A percentile compares a stretch with the other conserved stretches of the same genome.
Conservation (phyloP, 2,329 filamentous ascomycete species). For the Hypoxylon sp. region DNA sequence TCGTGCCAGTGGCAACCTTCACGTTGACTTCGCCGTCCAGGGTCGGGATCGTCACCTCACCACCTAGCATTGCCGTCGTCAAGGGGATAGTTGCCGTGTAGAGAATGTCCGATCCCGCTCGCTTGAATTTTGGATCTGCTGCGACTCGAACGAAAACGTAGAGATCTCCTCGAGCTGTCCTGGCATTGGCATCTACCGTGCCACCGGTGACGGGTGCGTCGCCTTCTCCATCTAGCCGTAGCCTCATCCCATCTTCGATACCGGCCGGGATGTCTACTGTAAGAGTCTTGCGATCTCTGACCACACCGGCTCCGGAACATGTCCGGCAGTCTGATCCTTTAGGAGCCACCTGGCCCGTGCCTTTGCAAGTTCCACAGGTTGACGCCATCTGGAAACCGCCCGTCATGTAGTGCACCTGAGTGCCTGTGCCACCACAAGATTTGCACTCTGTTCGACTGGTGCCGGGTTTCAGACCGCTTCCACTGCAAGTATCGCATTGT, state of each 20-base stretch:
- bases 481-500: constrained; percentile 84
- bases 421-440: constrained; percentile 87
- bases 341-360: constrained; percentile 81
- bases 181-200: constrained; percentile 70
- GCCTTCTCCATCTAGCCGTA: constrained; percentile 86
- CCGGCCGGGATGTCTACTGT: constrained; percentile 93
- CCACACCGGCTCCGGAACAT: constrained; percentile 86
- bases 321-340: constrained; percentile 82
- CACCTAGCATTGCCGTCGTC: constrained; percentile 92
- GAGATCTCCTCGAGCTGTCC: constrained; percentile 84
- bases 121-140: constrained; percentile 89
- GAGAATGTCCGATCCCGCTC: constrained; percentile 88
- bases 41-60: constrained; percentile 89
- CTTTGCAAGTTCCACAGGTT: constrained; percentile 85
- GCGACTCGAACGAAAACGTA: constrained; percentile 92
- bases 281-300: constrained; percentile 84
- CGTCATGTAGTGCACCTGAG: constrained; percentile 87
- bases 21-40: constrained; percentile 91
- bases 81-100: constrained; percentile 93
- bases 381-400: constrained; percentile 97
- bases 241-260: constrained; percentile 95
- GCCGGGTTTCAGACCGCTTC: constrained; percentile 86
- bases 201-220: constrained; percentile 85
- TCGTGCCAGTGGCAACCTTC: constrained; percentile 90
- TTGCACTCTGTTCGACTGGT: constrained; percentile 79